phyloP scores from a whole-genome alignment of 352 stramenopile species.

The Globisporangium megalacanthum region DNA sequence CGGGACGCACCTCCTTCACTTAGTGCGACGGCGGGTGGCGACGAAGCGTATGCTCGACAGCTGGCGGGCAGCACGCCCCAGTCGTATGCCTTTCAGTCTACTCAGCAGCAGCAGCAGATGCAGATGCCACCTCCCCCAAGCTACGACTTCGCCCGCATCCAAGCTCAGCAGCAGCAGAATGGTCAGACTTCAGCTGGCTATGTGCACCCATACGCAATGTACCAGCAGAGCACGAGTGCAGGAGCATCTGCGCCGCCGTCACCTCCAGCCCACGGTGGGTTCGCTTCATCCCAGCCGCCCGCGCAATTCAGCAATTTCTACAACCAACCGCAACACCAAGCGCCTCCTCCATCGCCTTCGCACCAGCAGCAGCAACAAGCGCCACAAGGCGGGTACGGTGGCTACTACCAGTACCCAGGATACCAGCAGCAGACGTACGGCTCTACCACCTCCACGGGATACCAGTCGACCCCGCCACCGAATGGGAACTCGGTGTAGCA shows the following conservation, averaged over 20 bases:
- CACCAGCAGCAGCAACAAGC: slow-evolving; percentile 8
- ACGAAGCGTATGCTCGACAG: slow-evolving; percentile 56
- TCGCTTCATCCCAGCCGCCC: slow-evolving; percentile 21
- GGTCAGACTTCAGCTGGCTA: slow-evolving; percentile 6
- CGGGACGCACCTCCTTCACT: slow-evolving; percentile 10
- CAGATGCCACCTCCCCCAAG: slow-evolving; percentile 17
- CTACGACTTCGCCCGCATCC: slow-evolving; percentile 30
- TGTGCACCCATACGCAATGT: slow-evolving; percentile 28
- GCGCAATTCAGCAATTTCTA: slow-evolving; percentile 37
- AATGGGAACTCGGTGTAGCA: slow-evolving; percentile 8
- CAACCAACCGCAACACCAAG: slow-evolving; percentile 26
- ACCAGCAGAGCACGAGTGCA: slow-evolving; percentile 26
- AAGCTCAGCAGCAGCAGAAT: slow-evolving; percentile 19
- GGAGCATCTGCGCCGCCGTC: slow-evolving; percentile 7
- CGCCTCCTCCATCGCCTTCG: too few species aligned
- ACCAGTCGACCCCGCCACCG: neutral
- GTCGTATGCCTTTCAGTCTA: too few species aligned
- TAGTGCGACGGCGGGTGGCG: slow-evolving; percentile 18
- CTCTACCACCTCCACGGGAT: neutral
- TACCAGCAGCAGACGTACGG: slow-evolving; percentile 16
- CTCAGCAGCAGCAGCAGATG: slow-evolving; percentile 6
- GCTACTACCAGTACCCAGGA: slow-evolving; percentile 45
- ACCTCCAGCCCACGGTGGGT: slow-evolving; percentile 19
- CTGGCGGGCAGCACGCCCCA: slow-evolving; percentile 42
- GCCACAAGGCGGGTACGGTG: slow-evolving; percentile 13